A percentile compares a stretch with the other conserved stretches of the same genome.
These are phyloP conservation scores for Ehretia macrophylla DNA, from an alignment of 257 asterid genomes.

Conservation along the genomic window DNA sequence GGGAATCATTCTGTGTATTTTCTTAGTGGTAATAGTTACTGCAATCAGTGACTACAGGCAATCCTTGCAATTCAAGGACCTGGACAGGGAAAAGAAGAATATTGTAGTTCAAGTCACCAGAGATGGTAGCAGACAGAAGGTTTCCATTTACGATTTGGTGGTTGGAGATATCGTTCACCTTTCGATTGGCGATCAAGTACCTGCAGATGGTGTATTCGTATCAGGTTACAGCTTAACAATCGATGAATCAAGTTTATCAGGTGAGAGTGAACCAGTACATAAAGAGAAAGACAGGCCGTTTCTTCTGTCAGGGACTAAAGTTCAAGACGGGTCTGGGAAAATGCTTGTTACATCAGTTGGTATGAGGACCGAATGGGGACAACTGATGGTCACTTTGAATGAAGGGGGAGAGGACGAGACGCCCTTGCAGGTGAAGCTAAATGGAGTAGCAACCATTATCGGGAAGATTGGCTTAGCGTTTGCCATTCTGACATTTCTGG, in stretches of 20 bases:
- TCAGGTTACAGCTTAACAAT: constrained; percentile 58
- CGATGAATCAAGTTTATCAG: constrained; percentile 75
- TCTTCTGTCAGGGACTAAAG: constrained; percentile 69
- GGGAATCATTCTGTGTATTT: constrained; percentile 59
- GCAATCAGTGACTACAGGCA: constrained; percentile 73
- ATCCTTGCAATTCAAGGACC: constrained; percentile 72
- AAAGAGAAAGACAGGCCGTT: constrained; percentile 45
- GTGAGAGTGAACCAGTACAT: constrained; percentile 64
- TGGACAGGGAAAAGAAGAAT: constrained; percentile 63
- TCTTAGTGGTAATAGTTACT: constrained; percentile 66
- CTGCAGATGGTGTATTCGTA: constrained; percentile 65
- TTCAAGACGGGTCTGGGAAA: constrained; percentile 73
- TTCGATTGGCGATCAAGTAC: constrained; percentile 74
- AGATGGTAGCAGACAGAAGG: constrained; percentile 43
- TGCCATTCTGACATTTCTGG: constrained; percentile 56
- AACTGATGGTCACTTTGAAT: constrained; percentile 59
- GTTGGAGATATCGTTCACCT: constrained; percentile 71
- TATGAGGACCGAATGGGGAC: constrained; percentile 85
- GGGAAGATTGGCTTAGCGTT: constrained; percentile 72
- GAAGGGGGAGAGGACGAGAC: constrained; percentile 81
- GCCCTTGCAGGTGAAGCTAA: constrained; percentile 73
- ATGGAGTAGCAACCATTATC: constrained; percentile 70
- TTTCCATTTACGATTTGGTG: constrained; percentile 56
- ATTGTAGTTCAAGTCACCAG: constrained; percentile 56
- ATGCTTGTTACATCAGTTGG: constrained; percentile 75